Evolutionary conservation across 169 alveolate species (phyloP).

Genomic region (Miamiensis avidus): DNA sequence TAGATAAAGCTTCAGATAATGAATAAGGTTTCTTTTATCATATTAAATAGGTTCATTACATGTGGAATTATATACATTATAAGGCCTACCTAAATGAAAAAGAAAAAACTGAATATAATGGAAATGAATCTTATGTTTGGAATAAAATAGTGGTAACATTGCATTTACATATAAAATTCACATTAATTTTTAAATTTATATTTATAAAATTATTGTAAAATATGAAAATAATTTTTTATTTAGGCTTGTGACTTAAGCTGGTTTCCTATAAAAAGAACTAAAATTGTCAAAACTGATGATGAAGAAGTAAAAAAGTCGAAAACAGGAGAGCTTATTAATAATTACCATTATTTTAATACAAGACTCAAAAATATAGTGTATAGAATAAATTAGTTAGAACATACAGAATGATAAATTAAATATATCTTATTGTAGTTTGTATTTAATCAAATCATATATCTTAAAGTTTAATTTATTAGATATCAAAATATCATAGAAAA

Average conservation of each 20-base stretch:
- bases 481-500: no score
- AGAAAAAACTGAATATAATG: slow-evolving; percentile 67
- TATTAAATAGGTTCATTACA: slow-evolving; percentile 56
- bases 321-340: not conserved
- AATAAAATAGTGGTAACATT: no score
- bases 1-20: slow-evolving; percentile 59
- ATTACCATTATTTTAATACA: not conserved
- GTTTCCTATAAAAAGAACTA: slow-evolving; percentile 27
- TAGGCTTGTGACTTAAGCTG: slow-evolving; percentile 8
- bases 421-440: no score
- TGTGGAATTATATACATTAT: slow-evolving; percentile 75
- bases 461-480: no score
- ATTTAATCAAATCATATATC: no score
- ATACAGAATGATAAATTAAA: no score
- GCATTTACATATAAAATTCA: no score
- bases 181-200: no score
- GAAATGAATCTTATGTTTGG: slow-evolving; percentile 67
- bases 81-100: slow-evolving; percentile 58
- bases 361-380: not conserved
- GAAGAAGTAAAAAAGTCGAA: not conserved
- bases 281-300: not conserved
- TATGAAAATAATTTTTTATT: no score
- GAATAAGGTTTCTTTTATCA: slow-evolving; percentile 43
- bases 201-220: no score
- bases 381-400: not conserved